Conservation (phyloP, 352 stramenopile species). For the Globisporangium ultimum region DNA sequence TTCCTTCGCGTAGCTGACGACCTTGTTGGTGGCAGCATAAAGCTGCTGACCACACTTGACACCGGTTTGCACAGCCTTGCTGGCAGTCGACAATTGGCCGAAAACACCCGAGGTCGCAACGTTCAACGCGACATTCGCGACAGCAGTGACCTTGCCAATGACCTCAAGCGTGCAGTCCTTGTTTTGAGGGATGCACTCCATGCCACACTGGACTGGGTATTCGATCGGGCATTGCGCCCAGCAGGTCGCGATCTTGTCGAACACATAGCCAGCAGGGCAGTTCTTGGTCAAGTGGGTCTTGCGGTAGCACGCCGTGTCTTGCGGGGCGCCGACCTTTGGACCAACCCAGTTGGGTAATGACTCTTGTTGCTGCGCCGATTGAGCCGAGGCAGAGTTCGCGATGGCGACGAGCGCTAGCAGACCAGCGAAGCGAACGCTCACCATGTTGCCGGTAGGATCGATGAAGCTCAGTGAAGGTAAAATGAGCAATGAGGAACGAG, state of each 20-base stretch:
- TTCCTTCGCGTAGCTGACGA: constrained; percentile 39
- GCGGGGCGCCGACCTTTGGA: not conserved
- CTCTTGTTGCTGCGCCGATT: not conserved
- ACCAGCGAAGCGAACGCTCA: constrained; percentile 21
- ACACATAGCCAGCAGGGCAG: constrained; percentile 28
- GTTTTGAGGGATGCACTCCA: constrained; percentile 71
- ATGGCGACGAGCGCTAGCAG: not conserved
- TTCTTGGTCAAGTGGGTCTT: constrained; percentile 28
- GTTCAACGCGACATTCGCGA: constrained; percentile 51
- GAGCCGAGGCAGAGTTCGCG: not conserved
- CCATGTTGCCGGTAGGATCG: constrained; percentile 11
- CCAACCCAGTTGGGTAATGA: constrained; percentile 10
- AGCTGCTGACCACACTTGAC: constrained; percentile 52
- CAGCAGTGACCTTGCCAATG: constrained; percentile 41
- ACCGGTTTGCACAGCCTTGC: constrained; percentile 36
- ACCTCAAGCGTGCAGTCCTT: constrained; percentile 50
- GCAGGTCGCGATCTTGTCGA: constrained; percentile 46
- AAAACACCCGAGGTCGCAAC: constrained; percentile 52
- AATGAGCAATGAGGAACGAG: too few relatives aligned
- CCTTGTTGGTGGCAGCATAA: constrained; percentile 38
- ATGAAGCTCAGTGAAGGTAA: too few relatives aligned
- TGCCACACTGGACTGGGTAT: constrained; percentile 68
- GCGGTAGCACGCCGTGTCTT: constrained; percentile 32
- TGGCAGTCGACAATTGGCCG: constrained; percentile 33
- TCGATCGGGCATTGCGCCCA: constrained; percentile 71